Evolutionary conservation across 2,329 filamentous ascomycete genomes (phyloP), one percentile per base, ranked within the genome.

Genomic region (Clonostachys rosea): DNA sequence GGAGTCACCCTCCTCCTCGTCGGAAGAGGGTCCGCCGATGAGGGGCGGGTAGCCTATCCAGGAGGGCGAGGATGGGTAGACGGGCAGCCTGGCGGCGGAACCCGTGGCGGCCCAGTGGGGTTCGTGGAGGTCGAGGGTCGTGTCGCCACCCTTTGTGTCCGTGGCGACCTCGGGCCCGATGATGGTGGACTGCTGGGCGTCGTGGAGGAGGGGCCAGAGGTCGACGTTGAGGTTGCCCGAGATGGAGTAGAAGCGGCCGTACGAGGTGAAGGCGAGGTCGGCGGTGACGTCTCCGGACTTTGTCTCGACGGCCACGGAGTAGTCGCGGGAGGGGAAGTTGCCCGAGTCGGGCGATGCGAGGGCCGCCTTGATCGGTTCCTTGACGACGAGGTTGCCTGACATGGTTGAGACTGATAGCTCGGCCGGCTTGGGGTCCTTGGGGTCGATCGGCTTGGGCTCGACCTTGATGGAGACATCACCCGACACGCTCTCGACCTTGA

Each of bases 261-360:
- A 48, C 1, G 65, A 62, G 16, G 66, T 65, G 45, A 73, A 69
- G 5, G 71, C 70, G 8, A 74, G 50, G 2, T 63, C 54, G 10
- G 65, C 71, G 5, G 52, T 52, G n/a, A 80, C 61, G 4, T 54
- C 50, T 8, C 77, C 76, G 0, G 75, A 75, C 0, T 61, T 65
- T 4, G 72, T 71, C n/a, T 61, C 54, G 11, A 78, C 50, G 33
- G 68, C 60, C 14, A 76, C 66, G 5, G 64, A 54, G 54, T 78
- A 79, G 50, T 79, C 70, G 7, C 76, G 68, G 1, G 62, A 58
- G 3, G 75, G 75, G 8, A 78, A 49, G 17, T 52, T 41, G 7
- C 14, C 7, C 3, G 17, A 39, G 53, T 52, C 30, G 47, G 53
- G 20, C 47, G 49, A 30, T 30, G 24, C 24, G 24, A 30, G 5